Evolutionary conservation across 208 protist genomes (phyloP), one percentile per base, ranked within the genome.

Genomic region (Leishmania arabica): DNA sequence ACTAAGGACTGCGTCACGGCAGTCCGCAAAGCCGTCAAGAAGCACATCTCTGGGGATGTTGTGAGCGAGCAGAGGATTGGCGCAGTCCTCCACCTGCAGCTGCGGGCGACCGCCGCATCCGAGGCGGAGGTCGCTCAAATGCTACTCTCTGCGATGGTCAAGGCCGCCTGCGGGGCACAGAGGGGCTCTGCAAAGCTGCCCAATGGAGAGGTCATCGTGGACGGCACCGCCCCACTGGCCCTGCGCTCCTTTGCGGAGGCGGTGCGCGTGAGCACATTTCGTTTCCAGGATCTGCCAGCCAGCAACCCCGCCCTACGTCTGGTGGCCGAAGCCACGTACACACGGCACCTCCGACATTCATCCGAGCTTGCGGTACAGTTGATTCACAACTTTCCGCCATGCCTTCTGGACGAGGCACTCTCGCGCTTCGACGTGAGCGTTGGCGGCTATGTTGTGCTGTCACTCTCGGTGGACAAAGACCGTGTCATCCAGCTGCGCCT

Each of bases 321-420:
- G 31, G 84, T 96, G n/a, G 95, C 92, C 11, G 93, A 98, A 85
- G 89, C 90, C 2, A 92, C 92, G 3, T 98, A 98, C 80, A 80
- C 89, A 3, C 93, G 93, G 15, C 92, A 91, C 82, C 82, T 98
- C 34, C 85, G 88, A 37, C 91, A 90, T n/a, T 82, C 90, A n/a
- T 89, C 89, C 5, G 89, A 89, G 21, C 77, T 89, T 27, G 64
- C 76, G 34, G 89, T 88, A 31, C 92, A 90, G 75, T 78, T 77
- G 62, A 84, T 98, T 53, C 79, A 68, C 0, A 79, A 86, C 62
- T 97, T 98, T 73, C 95, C 95, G 11, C 81, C 83, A 45, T 97
- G 93, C 74, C 80, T 98, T 19, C 76, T 90, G 5, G 75, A 62
- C 3, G 75, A 81, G 7, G 79, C 74, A 3, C 81, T 89, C 21